These are phyloP conservation scores for Rhizopogon salebrosus DNA, from an alignment of 768 basidiomycete species.

Conservation along the genomic window DNA sequence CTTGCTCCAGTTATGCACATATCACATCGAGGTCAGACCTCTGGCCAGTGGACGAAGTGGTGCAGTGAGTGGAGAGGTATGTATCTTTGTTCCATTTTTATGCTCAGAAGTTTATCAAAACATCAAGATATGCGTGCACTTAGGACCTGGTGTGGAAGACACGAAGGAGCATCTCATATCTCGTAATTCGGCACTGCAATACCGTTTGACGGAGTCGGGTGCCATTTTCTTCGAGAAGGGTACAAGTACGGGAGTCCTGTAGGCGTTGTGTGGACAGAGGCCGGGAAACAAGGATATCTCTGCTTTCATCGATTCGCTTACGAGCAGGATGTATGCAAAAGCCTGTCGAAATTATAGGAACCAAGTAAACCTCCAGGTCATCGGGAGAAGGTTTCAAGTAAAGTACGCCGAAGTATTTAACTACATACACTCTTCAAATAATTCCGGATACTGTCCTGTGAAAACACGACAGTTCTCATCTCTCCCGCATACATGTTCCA, in stretches of 20 bases:
- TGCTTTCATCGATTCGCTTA: background rate
- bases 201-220: conserved; percentile 61
- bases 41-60: conserved; percentile 74
- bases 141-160: conserved; percentile 38
- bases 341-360: background rate
- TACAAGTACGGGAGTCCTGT: conserved; percentile 61
- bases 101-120: background rate
- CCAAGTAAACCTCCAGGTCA: background rate
- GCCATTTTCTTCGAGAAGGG: conserved; percentile 71
- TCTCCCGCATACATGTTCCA: conserved; percentile 41
- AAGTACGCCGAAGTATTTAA: conserved; percentile 8
- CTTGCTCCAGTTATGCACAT: conserved; percentile 57
- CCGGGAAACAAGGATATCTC: background rate
- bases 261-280: conserved; percentile 4
- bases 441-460: conserved; percentile 33
- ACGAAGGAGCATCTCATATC: conserved; percentile 35
- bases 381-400: background rate
- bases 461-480: conserved; percentile 28
- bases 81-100: conserved; percentile 7
- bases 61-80: conserved; percentile 71
- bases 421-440: conserved; percentile 34
- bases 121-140: conserved; percentile 57
- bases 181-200: conserved; percentile 59
- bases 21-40: conserved; percentile 68
- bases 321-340: background rate